A percentile compares a stretch with the other conserved stretches of the same genome.
Evolutionary conservation across 805 yeast species (phyloP).

Genomic region (Candida mattraensis): DNA sequence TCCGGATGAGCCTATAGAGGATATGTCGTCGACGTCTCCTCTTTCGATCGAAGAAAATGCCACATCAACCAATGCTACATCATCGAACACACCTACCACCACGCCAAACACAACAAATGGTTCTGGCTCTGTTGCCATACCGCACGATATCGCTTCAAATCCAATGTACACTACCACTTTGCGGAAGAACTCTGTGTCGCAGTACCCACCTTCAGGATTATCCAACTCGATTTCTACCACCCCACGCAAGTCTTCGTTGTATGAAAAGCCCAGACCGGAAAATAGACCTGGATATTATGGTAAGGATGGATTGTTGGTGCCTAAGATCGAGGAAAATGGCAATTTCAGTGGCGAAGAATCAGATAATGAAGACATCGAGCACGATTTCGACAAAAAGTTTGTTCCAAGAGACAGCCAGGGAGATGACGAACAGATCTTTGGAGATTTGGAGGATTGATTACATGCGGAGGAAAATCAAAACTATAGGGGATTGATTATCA

Average conservation of each 20-base stretch:
- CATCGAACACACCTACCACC: constrained; percentile 17
- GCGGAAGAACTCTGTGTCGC: constrained; percentile 45
- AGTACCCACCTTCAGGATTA: constrained; percentile 42
- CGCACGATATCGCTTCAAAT: constrained; percentile 2
- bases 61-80: constrained; percentile 18
- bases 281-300: constrained; percentile 3
- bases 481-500: too few relatives aligned
- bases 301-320: constrained; percentile 20
- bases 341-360: constrained; percentile 22
- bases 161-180: constrained; percentile 23
- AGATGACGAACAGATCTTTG: constrained; percentile 32
- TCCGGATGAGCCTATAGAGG: constrained; percentile 15
- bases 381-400: constrained; percentile 14
- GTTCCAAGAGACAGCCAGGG: constrained; percentile 17
- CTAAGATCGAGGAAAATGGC: constrained; percentile 16
- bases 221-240: constrained; percentile 17
- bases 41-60: constrained; percentile 20
- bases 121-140: neutral
- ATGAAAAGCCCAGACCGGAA: constrained; percentile 9
- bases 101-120: constrained; percentile 6
- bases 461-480: too few relatives aligned
- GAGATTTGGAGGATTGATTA: constrained; percentile 35
- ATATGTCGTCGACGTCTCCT: constrained; percentile 14
- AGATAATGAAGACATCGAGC: constrained; percentile 16
- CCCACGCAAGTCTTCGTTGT: constrained; percentile 14